Conservation (phyloP, 345 rosid genomes). For the Pugionium dolabratum region DNA sequence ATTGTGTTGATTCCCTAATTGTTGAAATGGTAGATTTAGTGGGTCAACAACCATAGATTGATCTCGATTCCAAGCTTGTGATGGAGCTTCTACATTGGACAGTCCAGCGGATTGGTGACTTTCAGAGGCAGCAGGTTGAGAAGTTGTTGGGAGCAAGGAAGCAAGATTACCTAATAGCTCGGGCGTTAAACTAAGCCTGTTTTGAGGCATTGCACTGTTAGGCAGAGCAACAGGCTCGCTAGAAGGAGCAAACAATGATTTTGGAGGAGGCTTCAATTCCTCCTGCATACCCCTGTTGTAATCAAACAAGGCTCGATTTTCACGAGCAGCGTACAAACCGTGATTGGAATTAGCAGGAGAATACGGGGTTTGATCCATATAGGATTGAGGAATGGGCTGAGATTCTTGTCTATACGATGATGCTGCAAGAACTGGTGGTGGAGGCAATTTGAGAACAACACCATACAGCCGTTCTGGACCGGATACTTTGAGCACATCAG, state of each 20-base stretch:
- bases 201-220: conserved; percentile 47
- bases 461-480: conserved; percentile 96
- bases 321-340: conserved; percentile 44
- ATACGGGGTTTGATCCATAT: conserved; percentile 44
- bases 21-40: conserved; percentile 48
- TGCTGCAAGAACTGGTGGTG: conserved; percentile 50
- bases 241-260: conserved; percentile 40
- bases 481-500: conserved; percentile 67
- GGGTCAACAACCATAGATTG: conserved; percentile 46
- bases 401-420: conserved; percentile 45
- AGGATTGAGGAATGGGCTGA: conserved; percentile 44
- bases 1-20: conserved; percentile 53
- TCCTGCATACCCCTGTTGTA: conserved; percentile 51
- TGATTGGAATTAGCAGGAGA: conserved; percentile 46
- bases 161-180: conserved; percentile 82
- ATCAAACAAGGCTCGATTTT: conserved; percentile 46
- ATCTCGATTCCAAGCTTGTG: conserved; percentile 58
- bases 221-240: conserved; percentile 42
- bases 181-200: conserved; percentile 73
- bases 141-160: conserved; percentile 60
- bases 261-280: conserved; percentile 48
- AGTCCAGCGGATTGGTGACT: conserved; percentile 46
- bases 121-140: conserved; percentile 49
- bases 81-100: conserved; percentile 42
- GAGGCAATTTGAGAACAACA: conserved; percentile 84